Base-by-base conservation (phyloP, 2,329 filamentous ascomycete genomes). In the Nothophoma quercina region DNA sequence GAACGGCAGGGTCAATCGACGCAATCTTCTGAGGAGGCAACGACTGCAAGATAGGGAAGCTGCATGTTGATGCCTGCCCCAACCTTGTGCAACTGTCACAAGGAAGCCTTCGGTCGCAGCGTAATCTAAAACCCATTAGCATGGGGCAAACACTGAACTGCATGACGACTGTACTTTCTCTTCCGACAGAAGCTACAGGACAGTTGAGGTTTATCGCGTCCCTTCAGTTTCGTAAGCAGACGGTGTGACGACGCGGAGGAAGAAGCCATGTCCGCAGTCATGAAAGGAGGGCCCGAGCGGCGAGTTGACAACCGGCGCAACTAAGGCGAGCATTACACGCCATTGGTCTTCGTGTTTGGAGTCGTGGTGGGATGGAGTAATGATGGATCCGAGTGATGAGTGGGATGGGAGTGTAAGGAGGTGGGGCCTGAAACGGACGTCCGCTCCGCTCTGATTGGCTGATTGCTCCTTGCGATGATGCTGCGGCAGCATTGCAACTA, bases 381-480 rank as follows among this genome's bases (percentile, higher is more conserved):
- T 32, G 25, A 26, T 26, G 25, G 25, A 12, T 26, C 25, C 25
- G 25, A 26, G 25, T 26, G 25, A 6, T 26, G 25, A n/a, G 13
- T 32, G 29, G n/a, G 29, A n/a, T 32, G 29, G 29, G 29, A 5
- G 29, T 13, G 29, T 32, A 13, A n/a, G n/a, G 29, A 26, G 7
- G 25, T 7, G 18, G 38, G 16, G 38, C 23, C 25, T 22, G 25
- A 25, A 36, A 35, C 49, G 49, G 49, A 52, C 36, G 49, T 52
- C 42, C 49, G 49, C 49, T 47, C 32, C 21, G n/a, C 21, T 18
- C 22, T 52, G 35, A 52, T 52, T 52, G 42, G 49, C 21, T 5
- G 16, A 22, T 30, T 42, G 25, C 39, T 32, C 26, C 39, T 10
- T 22, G 34, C 18, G 34, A 36, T 13, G 18, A 26, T 26, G 25